phyloP scores from a whole-genome alignment of 2,329 filamentous ascomycete species.

The Scedosporium aurantiacum region DNA sequence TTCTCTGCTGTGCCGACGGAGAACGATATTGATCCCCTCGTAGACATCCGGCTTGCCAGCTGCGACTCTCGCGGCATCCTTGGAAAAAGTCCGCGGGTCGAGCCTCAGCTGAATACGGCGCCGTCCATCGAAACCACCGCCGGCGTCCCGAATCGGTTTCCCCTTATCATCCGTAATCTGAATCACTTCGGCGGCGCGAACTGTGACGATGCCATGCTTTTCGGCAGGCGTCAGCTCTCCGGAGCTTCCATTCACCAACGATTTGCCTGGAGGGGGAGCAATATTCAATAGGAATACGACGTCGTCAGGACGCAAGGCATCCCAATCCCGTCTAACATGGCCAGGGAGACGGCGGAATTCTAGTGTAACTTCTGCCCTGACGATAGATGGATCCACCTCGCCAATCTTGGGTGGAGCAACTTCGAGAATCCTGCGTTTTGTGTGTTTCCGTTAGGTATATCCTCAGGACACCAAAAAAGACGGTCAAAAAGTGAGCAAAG shows the following conservation, averaged over 20 bases:
- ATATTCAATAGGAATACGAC: constrained; percentile 79
- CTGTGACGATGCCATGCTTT: constrained; percentile 53
- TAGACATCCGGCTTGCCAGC: constrained; percentile 70
- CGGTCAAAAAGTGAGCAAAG: too few relatives aligned
- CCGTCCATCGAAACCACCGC: constrained; percentile 52
- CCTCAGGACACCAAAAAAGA: too few relatives aligned
- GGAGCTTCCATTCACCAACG: constrained; percentile 40
- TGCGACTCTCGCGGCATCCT: constrained; percentile 56
- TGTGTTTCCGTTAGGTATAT: background rate
- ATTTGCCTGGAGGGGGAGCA: constrained; percentile 44
- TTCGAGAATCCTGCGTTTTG: constrained; percentile 55
- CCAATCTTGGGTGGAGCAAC: constrained; percentile 75
- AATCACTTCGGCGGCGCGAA: constrained; percentile 77
- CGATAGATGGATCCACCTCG: constrained; percentile 68
- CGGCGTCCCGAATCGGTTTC: constrained; percentile 52
- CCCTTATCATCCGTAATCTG: constrained; percentile 82
- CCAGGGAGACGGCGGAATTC: constrained; percentile 73
- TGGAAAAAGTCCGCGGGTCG: constrained; percentile 66
- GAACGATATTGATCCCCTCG: constrained; percentile 71
- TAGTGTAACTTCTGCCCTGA: constrained; percentile 75
- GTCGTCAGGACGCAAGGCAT: constrained; percentile 74
- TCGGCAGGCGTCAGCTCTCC: constrained; percentile 37
- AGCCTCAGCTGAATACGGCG: constrained; percentile 70
- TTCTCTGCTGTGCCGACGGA: constrained; percentile 74
- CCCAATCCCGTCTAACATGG: constrained; percentile 76